These are phyloP conservation scores for Diplodia seriata DNA, from an alignment of 2,329 filamentous ascomycete species.

Conservation along the genomic window DNA sequence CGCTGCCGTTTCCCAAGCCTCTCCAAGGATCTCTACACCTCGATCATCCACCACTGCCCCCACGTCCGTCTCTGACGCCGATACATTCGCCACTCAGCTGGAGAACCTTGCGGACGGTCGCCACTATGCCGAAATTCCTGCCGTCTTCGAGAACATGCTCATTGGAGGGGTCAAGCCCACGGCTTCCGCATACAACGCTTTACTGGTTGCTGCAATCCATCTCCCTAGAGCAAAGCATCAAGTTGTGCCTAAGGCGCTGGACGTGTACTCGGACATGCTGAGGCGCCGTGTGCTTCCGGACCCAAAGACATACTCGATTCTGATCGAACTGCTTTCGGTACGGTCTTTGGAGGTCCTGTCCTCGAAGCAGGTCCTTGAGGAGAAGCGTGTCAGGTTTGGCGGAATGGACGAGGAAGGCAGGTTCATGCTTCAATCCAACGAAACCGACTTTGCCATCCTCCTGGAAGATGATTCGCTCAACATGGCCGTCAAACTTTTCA, in stretches of 20 bases:
- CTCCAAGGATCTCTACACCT: constrained; percentile 38
- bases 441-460: constrained; percentile 85
- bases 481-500: constrained; percentile 85
- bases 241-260: constrained; percentile 87
- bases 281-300: constrained; percentile 82
- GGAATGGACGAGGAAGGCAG: constrained; percentile 82
- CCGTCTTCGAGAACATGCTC: constrained; percentile 89
- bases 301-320: constrained; percentile 83
- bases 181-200: constrained; percentile 87
- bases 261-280: constrained; percentile 97
- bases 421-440: constrained; percentile 88
- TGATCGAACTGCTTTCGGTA: constrained; percentile 81
- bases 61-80: constrained; percentile 67
- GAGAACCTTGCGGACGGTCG: constrained; percentile 73
- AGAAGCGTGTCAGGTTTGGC: constrained; percentile 83
- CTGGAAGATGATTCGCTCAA: constrained; percentile 86
- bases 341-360: constrained; percentile 80
- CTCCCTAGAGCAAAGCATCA: constrained; percentile 80
- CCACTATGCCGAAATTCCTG: constrained; percentile 86
- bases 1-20: constrained; percentile 43
- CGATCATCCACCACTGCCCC: constrained; percentile 56
- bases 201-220: constrained; percentile 83
- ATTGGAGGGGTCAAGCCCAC: constrained; percentile 81
- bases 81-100: constrained; percentile 80
- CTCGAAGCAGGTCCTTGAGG: constrained; percentile 75